Base-by-base conservation (phyloP, 306 rosid species). In the Neltuma alba region DNA sequence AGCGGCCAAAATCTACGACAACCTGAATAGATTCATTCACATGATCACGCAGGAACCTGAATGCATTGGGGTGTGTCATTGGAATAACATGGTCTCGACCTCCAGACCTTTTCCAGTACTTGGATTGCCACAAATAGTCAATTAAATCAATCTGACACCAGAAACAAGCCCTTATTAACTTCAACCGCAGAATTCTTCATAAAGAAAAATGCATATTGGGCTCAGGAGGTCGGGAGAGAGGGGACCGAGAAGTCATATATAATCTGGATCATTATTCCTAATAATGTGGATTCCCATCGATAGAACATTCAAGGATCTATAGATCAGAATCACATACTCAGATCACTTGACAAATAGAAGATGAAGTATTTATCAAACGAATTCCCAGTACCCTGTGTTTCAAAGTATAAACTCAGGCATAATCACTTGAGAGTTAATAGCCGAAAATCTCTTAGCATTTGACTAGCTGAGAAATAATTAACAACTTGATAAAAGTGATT, bases 11-110 rank as follows among this genome's bases (percentile, higher is more conserved):
- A 89, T 96, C 99, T 77, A 96, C 99, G 67, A 96, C 98, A 76
- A 96, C 84, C 86, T 91, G 98, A 88, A 96, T 90, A 5, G 96
- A 88, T 14, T 81, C 90, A 80, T 91, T 96, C 83, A 96, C 67
- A 83, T 89, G 90, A 70, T 86, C 55, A 25, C 99, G 83, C 40
- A 93, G 90, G 87, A 96, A 91, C 83, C 99, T 93, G 84, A 96
- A 96, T 76, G 99, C 98, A 80, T 96, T 96, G 37, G 99, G 99
- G 85, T 96, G 99, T 38, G 99, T 91, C 96, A 93, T 60, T 40
- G 99, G 98, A 84, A 96, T 77, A 70, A 93, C 85, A 72, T 96
- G 99, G 87, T 96, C 94, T 89, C 93, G 89, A 23, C 98, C 98
- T 74, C 87, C 89, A 74, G 91, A 89, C 85, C 88, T 90, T 74